These are phyloP conservation scores for Malania oleifera DNA, from an alignment of 164 flowering plant genomes.

Conservation along the genomic window DNA sequence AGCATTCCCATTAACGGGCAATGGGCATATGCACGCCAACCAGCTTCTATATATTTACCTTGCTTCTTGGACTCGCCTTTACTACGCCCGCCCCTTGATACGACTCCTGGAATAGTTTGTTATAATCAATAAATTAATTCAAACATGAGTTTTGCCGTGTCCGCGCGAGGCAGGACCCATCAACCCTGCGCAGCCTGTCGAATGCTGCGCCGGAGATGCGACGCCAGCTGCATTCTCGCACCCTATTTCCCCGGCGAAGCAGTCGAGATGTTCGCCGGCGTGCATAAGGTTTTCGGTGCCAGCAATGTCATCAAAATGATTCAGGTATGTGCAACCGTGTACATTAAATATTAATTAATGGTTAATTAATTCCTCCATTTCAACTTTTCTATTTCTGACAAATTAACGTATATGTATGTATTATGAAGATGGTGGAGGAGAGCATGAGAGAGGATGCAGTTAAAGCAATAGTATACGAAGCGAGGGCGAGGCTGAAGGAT, in stretches of 20 bases:
- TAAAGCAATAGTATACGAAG: slow-evolving; percentile 36
- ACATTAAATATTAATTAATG: too few species aligned
- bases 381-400: too few species aligned
- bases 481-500: slow-evolving; percentile 30
- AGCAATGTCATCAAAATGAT: slow-evolving; percentile 51
- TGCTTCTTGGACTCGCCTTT: too few species aligned
- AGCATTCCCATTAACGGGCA: too few species aligned
- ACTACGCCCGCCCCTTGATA: too few species aligned
- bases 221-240: slow-evolving; percentile 30
- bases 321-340: too few species aligned
- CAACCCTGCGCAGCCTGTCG: slow-evolving; percentile 51
- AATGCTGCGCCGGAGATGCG: slow-evolving; percentile 44
- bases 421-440: slow-evolving; percentile 36
- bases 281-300: slow-evolving; percentile 51
- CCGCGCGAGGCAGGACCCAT: slow-evolving; percentile 2
- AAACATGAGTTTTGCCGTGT: slow-evolving; percentile 13
- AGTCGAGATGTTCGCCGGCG: slow-evolving; percentile 32
- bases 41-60: too few species aligned
- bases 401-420: neutral
- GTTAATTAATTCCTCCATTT: too few species aligned
- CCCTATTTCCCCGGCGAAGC: slow-evolving; percentile 42
- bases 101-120: too few species aligned
- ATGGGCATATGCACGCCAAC: too few species aligned
- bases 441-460: slow-evolving; percentile 35
- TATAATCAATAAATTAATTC: too few species aligned